Conservation (phyloP, 495 filamentous ascomycete species). For the Aspergillus haitiensis region DNA sequence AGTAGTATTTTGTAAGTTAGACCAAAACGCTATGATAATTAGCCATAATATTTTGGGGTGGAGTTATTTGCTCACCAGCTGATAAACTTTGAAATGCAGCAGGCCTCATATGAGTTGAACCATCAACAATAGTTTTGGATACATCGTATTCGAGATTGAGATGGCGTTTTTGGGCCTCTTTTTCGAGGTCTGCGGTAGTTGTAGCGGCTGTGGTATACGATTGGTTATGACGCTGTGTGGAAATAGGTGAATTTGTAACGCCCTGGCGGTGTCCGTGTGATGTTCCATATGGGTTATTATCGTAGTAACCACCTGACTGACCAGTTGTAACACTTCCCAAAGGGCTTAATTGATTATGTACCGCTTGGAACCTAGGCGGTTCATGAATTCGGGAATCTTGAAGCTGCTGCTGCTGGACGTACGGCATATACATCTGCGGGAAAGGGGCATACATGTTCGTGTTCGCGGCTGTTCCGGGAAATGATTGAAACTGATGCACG, state of each 20-base stretch:
- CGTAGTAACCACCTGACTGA: slow-evolving; percentile 34
- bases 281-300: slow-evolving; percentile 26
- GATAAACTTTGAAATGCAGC: slow-evolving; percentile 15
- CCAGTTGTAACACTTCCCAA: slow-evolving; percentile 21
- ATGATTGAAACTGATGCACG: slow-evolving; percentile 38
- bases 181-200: slow-evolving; percentile 14
- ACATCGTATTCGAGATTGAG: slow-evolving; percentile 36
- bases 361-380: slow-evolving; percentile 31
- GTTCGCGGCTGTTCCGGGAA: slow-evolving; percentile 28
- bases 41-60: too few species aligned
- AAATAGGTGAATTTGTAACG: slow-evolving; percentile 14
- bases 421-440: slow-evolving; percentile 32
- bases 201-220: not conserved
- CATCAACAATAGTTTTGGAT: slow-evolving; percentile 47
- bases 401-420: slow-evolving; percentile 28
- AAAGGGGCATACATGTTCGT: slow-evolving; percentile 28
- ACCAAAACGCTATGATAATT: not conserved
- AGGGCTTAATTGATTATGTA: slow-evolving; percentile 22
- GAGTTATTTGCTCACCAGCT: slow-evolving; percentile 29
- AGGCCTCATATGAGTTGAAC: slow-evolving; percentile 38
- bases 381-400: slow-evolving; percentile 30
- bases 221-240: slow-evolving; percentile 13
- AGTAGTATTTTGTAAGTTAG: slow-evolving; percentile 13
- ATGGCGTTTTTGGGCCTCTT: slow-evolving; percentile 25
- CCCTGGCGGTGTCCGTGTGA: slow-evolving; percentile 23